Base-by-base conservation (phyloP, 2,329 filamentous ascomycete genomes). In the Paracoccidioides brasiliensis region DNA sequence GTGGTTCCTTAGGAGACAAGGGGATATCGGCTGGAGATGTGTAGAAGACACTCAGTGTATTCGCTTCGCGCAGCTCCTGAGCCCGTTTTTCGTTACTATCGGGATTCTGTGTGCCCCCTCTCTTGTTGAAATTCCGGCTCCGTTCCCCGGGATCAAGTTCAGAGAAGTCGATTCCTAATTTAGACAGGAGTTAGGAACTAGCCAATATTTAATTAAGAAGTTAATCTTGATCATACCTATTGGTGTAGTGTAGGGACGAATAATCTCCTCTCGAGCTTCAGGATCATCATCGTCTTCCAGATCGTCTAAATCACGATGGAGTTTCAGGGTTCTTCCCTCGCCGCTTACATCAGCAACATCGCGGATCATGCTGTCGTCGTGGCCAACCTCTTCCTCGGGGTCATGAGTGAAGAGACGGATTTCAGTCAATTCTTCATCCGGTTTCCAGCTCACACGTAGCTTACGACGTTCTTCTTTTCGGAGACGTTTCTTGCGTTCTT, bases 351-450 rank as follows among this genome's bases (percentile, higher is more conserved):
- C 81, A 30, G 75, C 76, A 10, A 77, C 77, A 64, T 83, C 80
- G 49, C 78, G 77, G 61, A 78, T 74, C 62, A 80, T 75, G 61
- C 77, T 81, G 56, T 79, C 78, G 45, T 78, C 77, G 49, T 80
- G 79, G 14, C 77, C 78, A 55, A 80, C 67, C 60, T 84, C 81
- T 64, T 84, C 82, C 8, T 82, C 79, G 0, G 80, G 80, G 60
- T 83, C 80, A 64, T 83, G 81, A 32, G 76, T 78, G 64, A 84
- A 84, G 52, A 79, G 74, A 48, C 77, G 75, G 54, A 82, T 73
- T 60, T 80, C 72, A 3, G 78, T 79, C 10, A 85, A 72, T 33
- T 74, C 71, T 15, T 77, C 73, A 58, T 81, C 80, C 0, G 77
- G 74, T 58, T 80, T 82, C 75, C 81, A 85, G 6, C 72, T 75